phyloP scores from a whole-genome alignment of 495 filamentous ascomycete genomes.

The Neurospora sp. region DNA sequence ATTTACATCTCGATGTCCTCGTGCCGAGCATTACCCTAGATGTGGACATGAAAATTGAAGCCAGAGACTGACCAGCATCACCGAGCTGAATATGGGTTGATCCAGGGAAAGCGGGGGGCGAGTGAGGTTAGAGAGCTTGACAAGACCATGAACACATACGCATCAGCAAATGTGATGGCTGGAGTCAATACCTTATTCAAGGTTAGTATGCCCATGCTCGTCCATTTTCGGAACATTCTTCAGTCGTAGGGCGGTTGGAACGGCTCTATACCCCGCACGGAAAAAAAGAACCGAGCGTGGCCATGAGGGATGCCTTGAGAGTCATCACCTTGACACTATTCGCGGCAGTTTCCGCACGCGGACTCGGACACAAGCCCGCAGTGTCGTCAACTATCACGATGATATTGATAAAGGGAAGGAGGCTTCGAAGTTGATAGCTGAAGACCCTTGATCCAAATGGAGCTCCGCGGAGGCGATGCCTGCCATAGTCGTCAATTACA shows the following conservation, averaged over 20 bases:
- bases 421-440: background rate
- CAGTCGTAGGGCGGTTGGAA: background rate
- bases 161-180: background rate
- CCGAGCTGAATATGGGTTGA: background rate
- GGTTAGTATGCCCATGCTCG: background rate
- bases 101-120: background rate
- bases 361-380: background rate
- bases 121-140: background rate
- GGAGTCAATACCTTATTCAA: background rate
- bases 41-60: too few species aligned
- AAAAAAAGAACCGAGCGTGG: background rate
- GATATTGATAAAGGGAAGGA: background rate
- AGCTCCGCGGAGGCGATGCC: background rate
- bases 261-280: background rate
- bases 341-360: background rate
- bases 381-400: background rate
- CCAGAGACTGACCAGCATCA: too few species aligned
- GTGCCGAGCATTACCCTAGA: too few species aligned
- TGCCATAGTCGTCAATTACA: background rate
- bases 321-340: background rate
- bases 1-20: background rate
- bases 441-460: background rate
- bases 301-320: background rate
- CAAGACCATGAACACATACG: background rate
- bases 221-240: background rate